Evolutionary conservation across 2,329 filamentous ascomycete species (phyloP).

Genomic region (Phoma sp.): DNA sequence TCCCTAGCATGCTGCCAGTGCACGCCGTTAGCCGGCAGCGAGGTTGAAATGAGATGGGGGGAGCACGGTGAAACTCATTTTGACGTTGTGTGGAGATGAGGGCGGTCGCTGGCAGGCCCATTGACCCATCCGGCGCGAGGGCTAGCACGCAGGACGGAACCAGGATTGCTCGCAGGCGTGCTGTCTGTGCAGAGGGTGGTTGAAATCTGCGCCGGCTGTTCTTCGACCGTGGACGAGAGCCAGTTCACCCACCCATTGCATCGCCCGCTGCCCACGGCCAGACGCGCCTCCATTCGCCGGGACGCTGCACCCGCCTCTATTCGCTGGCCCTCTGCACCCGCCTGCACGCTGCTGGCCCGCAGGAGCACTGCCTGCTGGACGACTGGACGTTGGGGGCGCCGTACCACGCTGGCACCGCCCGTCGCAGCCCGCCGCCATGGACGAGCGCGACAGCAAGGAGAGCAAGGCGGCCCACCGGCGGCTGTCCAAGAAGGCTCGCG

Average conservation of each 20-base stretch:
- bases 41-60: slow-evolving; percentile 11
- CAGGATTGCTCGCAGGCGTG: slow-evolving; percentile 8
- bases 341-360: slow-evolving; percentile 8
- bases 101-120: background rate
- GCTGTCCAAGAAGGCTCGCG: slow-evolving; percentile 25
- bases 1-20: slow-evolving; percentile 8
- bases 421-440: slow-evolving; percentile 13
- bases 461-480: slow-evolving; percentile 23
- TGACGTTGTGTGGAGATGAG: slow-evolving; percentile 17
- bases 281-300: slow-evolving; percentile 10
- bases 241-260: background rate
- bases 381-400: slow-evolving; percentile 2
- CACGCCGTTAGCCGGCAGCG: slow-evolving; percentile 16
- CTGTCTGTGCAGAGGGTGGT: slow-evolving; percentile 9
- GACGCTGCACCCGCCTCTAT: slow-evolving; percentile 1
- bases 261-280: no score
- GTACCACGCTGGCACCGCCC: slow-evolving; percentile 9
- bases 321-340: slow-evolving; percentile 2
- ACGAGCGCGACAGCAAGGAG: slow-evolving; percentile 25
- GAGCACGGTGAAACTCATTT: slow-evolving; percentile 13
- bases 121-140: slow-evolving; percentile 4
- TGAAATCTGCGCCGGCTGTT: slow-evolving; percentile 17
- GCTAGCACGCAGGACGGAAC: slow-evolving; percentile 10
- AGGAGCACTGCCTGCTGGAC: background rate
- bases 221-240: slow-evolving; percentile 1